phyloP scores from a whole-genome alignment of 345 rosid species.

The Eucalyptus albens region DNA sequence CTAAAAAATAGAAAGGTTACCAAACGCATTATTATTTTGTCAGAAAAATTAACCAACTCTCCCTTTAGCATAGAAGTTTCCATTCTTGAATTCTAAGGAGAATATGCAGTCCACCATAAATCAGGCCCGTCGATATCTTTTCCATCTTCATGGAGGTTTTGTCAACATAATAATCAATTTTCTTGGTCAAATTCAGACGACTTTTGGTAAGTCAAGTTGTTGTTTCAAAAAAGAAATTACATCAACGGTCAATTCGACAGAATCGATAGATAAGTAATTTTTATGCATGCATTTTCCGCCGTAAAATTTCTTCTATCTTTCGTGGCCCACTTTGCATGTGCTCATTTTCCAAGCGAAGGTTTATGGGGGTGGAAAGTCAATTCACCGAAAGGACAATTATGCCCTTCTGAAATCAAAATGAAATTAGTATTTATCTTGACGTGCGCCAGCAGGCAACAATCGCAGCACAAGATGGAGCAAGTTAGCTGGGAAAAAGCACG shows the following conservation, averaged over 20 bases:
- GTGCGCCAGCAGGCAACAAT: too few species aligned
- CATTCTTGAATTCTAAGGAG: neutral
- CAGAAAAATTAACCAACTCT: neutral
- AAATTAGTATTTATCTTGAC: neutral
- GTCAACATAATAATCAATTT: neutral
- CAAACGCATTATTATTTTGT: neutral
- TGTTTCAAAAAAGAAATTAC: too few species aligned
- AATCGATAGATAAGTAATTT: too few species aligned
- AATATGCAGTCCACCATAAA: neutral
- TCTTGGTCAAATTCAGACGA: too few species aligned
- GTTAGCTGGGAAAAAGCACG: neutral
- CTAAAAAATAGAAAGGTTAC: rapidly evolving
- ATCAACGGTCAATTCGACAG: too few species aligned
- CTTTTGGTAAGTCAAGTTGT: too few species aligned
- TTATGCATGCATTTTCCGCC: too few species aligned
- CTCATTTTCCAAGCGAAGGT: neutral
- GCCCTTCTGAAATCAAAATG: too few species aligned
- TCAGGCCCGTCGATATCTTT: neutral
- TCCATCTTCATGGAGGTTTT: neutral
- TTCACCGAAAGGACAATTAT: too few species aligned
- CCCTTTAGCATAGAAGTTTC: neutral
- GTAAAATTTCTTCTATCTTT: too few species aligned
- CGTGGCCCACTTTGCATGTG: neutral
- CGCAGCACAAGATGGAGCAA: neutral
- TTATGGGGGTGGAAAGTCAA: too few species aligned